These are phyloP conservation scores for Syzygium aromaticum DNA, from an alignment of 345 rosid genomes.

Conservation along the genomic window DNA sequence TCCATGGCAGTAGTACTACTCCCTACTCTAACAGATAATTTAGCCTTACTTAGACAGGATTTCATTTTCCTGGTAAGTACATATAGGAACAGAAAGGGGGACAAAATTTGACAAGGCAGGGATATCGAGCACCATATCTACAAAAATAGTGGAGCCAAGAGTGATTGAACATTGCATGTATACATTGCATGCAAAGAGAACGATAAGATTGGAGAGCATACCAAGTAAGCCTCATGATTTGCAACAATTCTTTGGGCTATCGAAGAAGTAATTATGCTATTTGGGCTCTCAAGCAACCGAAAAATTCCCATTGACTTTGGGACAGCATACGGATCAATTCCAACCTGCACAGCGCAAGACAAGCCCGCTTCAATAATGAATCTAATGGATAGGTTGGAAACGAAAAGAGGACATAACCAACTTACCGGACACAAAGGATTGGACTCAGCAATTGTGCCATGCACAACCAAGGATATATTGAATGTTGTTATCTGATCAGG, in stretches of 20 bases:
- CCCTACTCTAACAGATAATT: background rate
- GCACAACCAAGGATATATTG: conserved; percentile 77
- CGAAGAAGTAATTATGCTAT: conserved; percentile 60
- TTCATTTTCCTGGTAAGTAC: background rate
- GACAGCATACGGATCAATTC: conserved; percentile 59
- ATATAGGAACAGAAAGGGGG: background rate
- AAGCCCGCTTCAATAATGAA: background rate
- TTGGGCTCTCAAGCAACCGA: conserved; percentile 61
- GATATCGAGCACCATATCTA: background rate
- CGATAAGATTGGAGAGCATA: conserved; percentile 5
- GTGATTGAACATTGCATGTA: background rate
- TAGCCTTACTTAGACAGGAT: background rate
- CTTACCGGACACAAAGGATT: conserved; percentile 31
- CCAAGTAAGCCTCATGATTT: conserved; percentile 77
- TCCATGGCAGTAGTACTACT: background rate
- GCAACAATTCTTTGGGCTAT: conserved; percentile 78
- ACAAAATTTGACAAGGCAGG: background rate
- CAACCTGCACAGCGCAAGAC: conserved; percentile 31
- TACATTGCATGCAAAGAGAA: background rate
- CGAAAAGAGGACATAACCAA: background rate
- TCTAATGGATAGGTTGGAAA: background rate
- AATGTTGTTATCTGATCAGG: conserved; percentile 66
- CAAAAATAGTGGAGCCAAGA: background rate
- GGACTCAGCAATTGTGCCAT: conserved; percentile 75
- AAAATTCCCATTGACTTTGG: conserved; percentile 80